Evolutionary conservation across 345 rosid species (phyloP).

Genomic region (Sisymbrium altissimum): DNA sequence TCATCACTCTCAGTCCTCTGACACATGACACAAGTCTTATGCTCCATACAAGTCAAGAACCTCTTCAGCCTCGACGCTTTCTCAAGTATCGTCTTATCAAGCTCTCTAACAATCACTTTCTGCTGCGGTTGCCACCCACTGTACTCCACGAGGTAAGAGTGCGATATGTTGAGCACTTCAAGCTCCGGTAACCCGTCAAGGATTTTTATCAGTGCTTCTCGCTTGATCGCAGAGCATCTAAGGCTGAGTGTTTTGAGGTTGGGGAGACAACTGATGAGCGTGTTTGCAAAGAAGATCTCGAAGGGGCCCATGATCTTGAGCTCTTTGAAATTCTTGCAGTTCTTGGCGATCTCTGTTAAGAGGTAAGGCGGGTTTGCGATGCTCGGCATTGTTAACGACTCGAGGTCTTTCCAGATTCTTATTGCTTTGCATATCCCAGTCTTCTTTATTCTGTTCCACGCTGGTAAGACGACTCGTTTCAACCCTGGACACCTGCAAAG

Average conservation of each 20-base stretch:
- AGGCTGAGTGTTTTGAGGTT: slow-evolving; percentile 62
- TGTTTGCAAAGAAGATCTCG: slow-evolving; percentile 46
- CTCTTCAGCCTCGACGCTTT: slow-evolving; percentile 54
- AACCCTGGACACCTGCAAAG: slow-evolving; percentile 59
- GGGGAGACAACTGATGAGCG: slow-evolving; percentile 45
- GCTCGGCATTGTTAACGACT: slow-evolving; percentile 90
- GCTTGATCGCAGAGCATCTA: slow-evolving; percentile 53
- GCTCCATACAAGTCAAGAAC: slow-evolving; percentile 62
- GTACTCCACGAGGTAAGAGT: slow-evolving; percentile 58
- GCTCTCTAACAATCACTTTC: slow-evolving; percentile 44
- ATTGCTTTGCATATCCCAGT: slow-evolving; percentile 71
- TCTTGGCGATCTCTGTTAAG: slow-evolving; percentile 62
- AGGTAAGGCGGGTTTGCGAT: slow-evolving; percentile 61
- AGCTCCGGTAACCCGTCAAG: slow-evolving; percentile 54
- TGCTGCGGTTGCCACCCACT: slow-evolving; percentile 35
- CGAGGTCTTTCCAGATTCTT: slow-evolving; percentile 67
- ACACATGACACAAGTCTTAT: slow-evolving; percentile 65
- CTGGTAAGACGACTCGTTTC: slow-evolving; percentile 69
- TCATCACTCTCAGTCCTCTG: slow-evolving; percentile 63
- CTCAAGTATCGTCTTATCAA: slow-evolving; percentile 49
- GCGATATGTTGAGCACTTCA: slow-evolving; percentile 82
- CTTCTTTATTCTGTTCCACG: slow-evolving; percentile 81
- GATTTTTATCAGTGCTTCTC: slow-evolving; percentile 56
- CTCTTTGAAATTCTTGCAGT: slow-evolving; percentile 49
- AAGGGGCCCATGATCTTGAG: slow-evolving; percentile 87